Evolutionary conservation across 2,329 filamentous ascomycete species (phyloP), one percentile per base, ranked within the genome.

Genomic region (Clarireedia hainanense): DNA sequence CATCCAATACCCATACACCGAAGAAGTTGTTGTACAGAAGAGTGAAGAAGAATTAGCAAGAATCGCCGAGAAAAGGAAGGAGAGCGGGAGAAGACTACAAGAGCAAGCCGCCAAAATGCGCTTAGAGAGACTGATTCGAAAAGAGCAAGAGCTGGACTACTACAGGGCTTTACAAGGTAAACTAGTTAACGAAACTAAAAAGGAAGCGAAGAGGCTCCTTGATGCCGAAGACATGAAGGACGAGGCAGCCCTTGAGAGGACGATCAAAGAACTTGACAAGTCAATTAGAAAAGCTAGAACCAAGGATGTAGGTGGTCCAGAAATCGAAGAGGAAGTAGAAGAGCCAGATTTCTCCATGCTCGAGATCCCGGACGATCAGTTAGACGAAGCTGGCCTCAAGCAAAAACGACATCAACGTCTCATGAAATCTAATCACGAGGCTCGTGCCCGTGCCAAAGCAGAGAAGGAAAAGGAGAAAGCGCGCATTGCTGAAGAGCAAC

Each of bases 91-190:
- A 61, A 80, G 95, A 47, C 70, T 99, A 26, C 94, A 99, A 70
- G 91, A 96, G 66, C 94, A 99, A 71, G 94, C 94, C 0, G 92
- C 92, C 9, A 97, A 96, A 72, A 96, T 96, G 90, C 86, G 94
- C 6, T 75, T 99, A 0, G 94, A 99, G 62, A 95, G 95, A 66
- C 77, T 99, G 47, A 89, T 97, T 69, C 88, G 89, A 67, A 99
- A 99, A 72, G 94, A 99, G 72, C 85, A 95, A 68, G 91, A 97
- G 69, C 75, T 97, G 1, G 91, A 95, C 64, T 96, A 96, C 71
- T 96, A 91, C 76, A 91, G 90, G 68, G 83, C 90, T 57, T 74
- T 99, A 4, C 90, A 95, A 67, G 71, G 76, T 36, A 83, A 83
- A 60, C 76, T 96, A 9, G 80, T 78, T 1, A 83, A 86, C 24